Conservation (phyloP, 2,329 filamentous ascomycete genomes). For the Colletotrichum sp. region DNA sequence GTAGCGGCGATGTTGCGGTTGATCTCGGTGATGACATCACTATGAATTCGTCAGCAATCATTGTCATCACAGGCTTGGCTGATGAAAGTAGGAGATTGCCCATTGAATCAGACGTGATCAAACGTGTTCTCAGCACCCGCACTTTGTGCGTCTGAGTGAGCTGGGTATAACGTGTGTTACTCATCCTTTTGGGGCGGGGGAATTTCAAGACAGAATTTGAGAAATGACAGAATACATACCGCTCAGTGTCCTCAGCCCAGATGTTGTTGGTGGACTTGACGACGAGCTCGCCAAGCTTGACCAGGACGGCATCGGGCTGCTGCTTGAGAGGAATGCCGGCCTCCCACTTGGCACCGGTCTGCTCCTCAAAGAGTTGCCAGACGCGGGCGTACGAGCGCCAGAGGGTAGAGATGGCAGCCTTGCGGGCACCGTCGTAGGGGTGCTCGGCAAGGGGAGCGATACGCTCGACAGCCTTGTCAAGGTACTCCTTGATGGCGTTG, state of each 20-base stretch:
- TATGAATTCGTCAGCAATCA: constrained; percentile 54
- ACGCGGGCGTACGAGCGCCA: constrained; percentile 94
- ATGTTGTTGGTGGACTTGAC: constrained; percentile 82
- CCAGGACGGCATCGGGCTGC: constrained; percentile 77
- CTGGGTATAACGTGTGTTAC: constrained; percentile 93
- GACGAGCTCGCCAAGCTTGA: constrained; percentile 85
- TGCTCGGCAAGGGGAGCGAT: constrained; percentile 85
- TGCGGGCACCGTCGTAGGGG: constrained; percentile 90
- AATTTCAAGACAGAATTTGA: constrained; percentile 11
- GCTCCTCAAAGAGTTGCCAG: constrained; percentile 85
- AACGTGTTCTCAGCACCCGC: constrained; percentile 87
- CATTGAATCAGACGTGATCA: constrained; percentile 44
- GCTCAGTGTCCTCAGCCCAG: constrained; percentile 90
- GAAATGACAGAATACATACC: constrained; percentile 69
- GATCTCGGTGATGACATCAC: constrained; percentile 89
- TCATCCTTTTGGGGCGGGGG: constrained; percentile 72
- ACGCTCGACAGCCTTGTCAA: constrained; percentile 85
- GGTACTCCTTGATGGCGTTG: constrained; percentile 76
- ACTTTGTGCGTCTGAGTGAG: constrained; percentile 95
- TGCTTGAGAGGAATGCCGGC: constrained; percentile 84
- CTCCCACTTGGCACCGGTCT: constrained; percentile 82
- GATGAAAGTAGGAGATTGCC: constrained; percentile 17
- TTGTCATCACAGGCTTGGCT: constrained; percentile 18
- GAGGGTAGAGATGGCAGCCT: constrained; percentile 87
- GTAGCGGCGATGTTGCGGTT: constrained; percentile 92